phyloP scores from a whole-genome alignment of 345 rosid genomes.

The Lepidium aucheri region DNA sequence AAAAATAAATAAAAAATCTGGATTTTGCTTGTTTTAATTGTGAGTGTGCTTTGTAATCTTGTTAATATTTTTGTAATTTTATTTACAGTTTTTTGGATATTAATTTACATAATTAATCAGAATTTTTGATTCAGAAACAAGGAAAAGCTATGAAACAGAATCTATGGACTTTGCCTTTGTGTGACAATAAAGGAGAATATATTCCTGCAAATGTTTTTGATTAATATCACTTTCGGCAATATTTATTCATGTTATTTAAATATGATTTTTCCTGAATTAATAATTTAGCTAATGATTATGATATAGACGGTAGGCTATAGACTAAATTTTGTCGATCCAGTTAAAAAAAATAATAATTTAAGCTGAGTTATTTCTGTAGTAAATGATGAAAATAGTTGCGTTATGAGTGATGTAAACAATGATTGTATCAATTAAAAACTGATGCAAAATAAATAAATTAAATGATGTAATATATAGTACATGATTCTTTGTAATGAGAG shows the following conservation, averaged over 20 bases:
- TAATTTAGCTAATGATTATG: too few relatives aligned
- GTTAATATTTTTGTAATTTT: conserved; percentile 8
- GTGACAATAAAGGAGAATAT: conserved; percentile 6
- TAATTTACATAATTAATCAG: not conserved
- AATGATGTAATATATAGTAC: too few relatives aligned
- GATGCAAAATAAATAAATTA: too few relatives aligned
- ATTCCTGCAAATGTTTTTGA: not conserved
- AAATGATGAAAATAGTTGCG: too few relatives aligned
- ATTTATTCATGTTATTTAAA: not conserved
- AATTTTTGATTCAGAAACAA: not conserved
- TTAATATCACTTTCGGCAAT: not conserved
- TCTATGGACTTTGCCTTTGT: not conserved
- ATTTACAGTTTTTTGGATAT: not conserved
- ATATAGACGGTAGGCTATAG: too few relatives aligned
- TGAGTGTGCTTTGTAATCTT: conserved; percentile 16
- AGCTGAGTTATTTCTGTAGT: too few relatives aligned
- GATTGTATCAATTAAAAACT: too few relatives aligned
- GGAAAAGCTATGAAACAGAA: not conserved
- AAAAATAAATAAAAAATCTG: not conserved
- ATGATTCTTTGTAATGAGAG: too few relatives aligned
- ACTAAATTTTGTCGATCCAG: too few relatives aligned
- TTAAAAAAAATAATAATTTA: too few relatives aligned
- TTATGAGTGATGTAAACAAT: too few relatives aligned
- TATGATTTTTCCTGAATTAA: too few relatives aligned
- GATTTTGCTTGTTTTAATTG: not conserved